Evolutionary conservation across 345 rosid species (phyloP).

Genomic region (Camelina sativa): DNA sequence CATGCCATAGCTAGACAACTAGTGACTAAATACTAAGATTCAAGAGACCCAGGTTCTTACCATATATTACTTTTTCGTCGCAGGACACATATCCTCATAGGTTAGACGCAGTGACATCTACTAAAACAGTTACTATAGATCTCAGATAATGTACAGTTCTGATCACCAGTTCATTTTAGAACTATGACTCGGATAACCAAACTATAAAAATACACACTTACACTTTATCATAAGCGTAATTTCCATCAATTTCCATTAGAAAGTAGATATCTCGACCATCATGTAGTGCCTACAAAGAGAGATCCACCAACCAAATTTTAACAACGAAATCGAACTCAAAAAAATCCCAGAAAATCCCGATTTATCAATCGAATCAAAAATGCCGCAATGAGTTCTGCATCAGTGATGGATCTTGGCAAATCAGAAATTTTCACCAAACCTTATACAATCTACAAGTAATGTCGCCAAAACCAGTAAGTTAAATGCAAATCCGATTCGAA

Average conservation of each 20-base stretch:
- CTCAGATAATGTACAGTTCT: conserved; percentile 6
- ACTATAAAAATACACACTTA: conserved; percentile 35
- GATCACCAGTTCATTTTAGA: not conserved
- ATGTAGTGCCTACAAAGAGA: conserved; percentile 73
- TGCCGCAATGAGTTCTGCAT: not conserved
- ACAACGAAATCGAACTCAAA: not conserved
- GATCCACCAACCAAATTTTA: not conserved
- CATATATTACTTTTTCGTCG: not conserved
- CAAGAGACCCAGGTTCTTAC: not conserved
- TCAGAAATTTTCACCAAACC: not conserved
- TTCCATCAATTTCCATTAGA: conserved; percentile 86
- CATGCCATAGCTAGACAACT: conserved; percentile 24
- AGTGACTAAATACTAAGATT: conserved; percentile 9
- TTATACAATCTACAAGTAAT: not conserved
- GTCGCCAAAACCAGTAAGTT: not conserved
- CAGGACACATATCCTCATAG: conserved; percentile 3
- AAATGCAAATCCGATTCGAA: conserved; percentile 22
- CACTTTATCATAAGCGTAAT: conserved; percentile 85
- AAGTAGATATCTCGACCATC: conserved; percentile 86
- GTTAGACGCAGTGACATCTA: conserved; percentile 10
- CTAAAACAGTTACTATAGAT: conserved; percentile 5
- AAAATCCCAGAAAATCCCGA: not conserved
- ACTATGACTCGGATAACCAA: not conserved
- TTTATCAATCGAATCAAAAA: conserved; percentile 25
- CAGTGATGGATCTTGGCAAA: conserved; percentile 4